Evolutionary conservation across 768 basidiomycete genomes (phyloP).

Genomic region (Lactarius psammicola): DNA sequence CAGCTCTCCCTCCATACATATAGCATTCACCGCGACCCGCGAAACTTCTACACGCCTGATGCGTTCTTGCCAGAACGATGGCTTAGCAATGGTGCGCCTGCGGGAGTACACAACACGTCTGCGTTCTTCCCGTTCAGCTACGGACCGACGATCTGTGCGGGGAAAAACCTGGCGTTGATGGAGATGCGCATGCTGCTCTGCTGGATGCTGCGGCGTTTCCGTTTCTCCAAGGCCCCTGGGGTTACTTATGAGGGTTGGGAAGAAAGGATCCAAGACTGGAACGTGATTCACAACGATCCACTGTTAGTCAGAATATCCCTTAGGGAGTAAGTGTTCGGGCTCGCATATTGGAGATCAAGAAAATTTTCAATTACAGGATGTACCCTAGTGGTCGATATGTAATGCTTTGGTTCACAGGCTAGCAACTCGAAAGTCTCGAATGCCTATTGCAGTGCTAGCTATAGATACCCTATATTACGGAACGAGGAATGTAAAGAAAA

Average conservation of each 20-base stretch:
- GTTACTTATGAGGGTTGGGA: constrained; percentile 20
- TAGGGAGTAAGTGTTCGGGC: constrained; percentile 5
- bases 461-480: background rate
- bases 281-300: constrained; percentile 19
- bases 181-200: constrained; percentile 44
- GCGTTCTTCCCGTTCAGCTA: constrained; percentile 47
- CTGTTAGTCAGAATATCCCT: constrained; percentile 1
- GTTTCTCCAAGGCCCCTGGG: constrained; percentile 22
- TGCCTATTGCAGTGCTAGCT: background rate
- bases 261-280: constrained; percentile 13
- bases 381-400: background rate
- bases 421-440: background rate
- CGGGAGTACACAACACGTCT: constrained; percentile 32
- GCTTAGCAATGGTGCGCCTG: background rate
- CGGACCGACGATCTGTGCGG: constrained; percentile 45
- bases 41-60: constrained; percentile 22
- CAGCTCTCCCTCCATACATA: constrained; percentile 25
- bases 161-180: constrained; percentile 43
- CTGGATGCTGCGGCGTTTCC: constrained; percentile 40
- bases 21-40: constrained; percentile 25
- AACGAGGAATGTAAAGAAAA: background rate
- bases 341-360: background rate
- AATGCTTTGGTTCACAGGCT: background rate
- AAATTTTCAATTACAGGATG: background rate
- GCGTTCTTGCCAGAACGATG: constrained; percentile 26